A percentile compares a stretch with the other conserved stretches of the same genome.
These are phyloP conservation scores for Zygosaccharomyces gambellarensis DNA, from an alignment of 805 yeast genomes.

Conservation along the genomic window DNA sequence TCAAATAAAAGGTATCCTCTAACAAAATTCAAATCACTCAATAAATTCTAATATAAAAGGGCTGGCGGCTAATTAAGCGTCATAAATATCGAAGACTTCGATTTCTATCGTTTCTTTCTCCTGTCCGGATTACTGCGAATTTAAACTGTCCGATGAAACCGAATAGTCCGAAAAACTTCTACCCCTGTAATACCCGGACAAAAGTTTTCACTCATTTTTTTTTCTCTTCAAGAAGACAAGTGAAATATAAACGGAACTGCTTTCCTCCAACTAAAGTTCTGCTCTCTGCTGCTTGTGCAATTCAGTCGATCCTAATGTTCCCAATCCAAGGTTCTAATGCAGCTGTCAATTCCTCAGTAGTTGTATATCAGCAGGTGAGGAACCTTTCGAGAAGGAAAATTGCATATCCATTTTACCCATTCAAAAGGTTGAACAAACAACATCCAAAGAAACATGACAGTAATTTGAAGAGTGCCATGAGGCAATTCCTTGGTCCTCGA, in stretches of 20 bases:
- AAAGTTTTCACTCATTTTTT: neutral
- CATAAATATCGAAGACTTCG: neutral
- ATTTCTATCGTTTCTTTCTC: neutral
- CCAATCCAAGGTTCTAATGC: constrained; percentile 5
- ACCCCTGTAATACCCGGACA: constrained; percentile 2
- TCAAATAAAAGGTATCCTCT: no score
- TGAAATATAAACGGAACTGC: neutral
- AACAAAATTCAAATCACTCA: no score
- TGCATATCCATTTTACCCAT: constrained; percentile 52
- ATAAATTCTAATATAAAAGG: neutral
- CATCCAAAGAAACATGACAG: constrained; percentile 43
- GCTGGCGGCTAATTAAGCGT: neutral
- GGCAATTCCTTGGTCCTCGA: constrained; percentile 74
- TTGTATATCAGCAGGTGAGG: constrained; percentile 36
- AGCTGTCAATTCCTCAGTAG: constrained; percentile 7
- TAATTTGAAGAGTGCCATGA: constrained; percentile 57
- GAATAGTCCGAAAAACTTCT: neutral
- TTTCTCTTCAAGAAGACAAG: neutral
- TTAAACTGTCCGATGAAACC: neutral
- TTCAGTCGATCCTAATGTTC: constrained; percentile 6
- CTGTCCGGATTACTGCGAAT: neutral
- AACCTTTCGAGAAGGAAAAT: constrained; percentile 48
- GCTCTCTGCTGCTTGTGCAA: neutral
- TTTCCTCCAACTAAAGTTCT: neutral
- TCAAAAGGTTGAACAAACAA: constrained; percentile 39